Evolutionary conservation across 2,329 filamentous ascomycete species (phyloP), one percentile per base, ranked within the genome.

Genomic region (Aspergillus aculeatus): DNA sequence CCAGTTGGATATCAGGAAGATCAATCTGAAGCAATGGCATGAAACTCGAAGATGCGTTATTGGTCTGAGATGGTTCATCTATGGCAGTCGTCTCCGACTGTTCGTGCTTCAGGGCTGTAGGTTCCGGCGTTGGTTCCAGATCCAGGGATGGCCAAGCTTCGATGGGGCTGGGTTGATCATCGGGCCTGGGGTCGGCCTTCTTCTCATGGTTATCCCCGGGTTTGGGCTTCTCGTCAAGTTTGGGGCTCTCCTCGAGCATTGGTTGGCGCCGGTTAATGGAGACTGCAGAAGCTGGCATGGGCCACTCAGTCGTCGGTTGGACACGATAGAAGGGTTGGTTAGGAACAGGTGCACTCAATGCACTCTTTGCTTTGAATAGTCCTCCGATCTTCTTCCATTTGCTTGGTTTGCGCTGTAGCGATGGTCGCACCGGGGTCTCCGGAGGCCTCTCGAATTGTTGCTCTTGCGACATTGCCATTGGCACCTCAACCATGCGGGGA

Each of bases 1-100:
- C 94, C 82, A 98, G 82, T 63, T 89, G 86, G 57, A 90, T 83
- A 53, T 85, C 84, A 0, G 94, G 93, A 59, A 97, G 95, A 55
- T 93, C 86, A 16, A 97, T 83, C 67, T 92, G 83, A 21, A 97
- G 78, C 6, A 89, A 74, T 2, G 78, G 70, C 38, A 16, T 19
- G 62, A 58, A 4, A 52, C 23, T 49, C 19, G 47, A 21, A 14
- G 21, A 54, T 4, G 9, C 12, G 16, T 35, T 35, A 35, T 6
- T 14, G 31, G 47, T n/a, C 38, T 55, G 51, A 26, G 47, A 10
- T 23, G 29, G 21, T 4, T 12, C 14, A 14, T 54, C 47, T 10
- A 21, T 5, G 50, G 48, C 23, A 44, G 32, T 54, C 55, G 31
- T 7, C 19, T n/a, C 41, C 11, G 54, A 26, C 26, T 56, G 57